Conservation (phyloP, 192 early-diverging fungal species). For the Fimicolochytrium jonesii region DNA sequence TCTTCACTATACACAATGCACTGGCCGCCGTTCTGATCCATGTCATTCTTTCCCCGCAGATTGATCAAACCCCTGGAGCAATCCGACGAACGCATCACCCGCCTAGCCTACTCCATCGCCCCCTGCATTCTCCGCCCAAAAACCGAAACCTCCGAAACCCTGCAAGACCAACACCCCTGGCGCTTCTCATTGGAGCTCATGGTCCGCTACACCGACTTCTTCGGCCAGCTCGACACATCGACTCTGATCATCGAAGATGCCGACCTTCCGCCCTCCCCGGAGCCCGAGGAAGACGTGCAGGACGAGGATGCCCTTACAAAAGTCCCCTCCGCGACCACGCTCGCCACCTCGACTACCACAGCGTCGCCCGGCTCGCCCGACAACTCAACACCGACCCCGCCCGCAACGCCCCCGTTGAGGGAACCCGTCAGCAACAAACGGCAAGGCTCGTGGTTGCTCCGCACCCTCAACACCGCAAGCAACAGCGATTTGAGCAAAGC, state of each 20-base stretch:
- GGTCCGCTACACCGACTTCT: conserved; percentile 21
- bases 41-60: not conserved
- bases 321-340: not conserved
- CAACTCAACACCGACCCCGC: no score
- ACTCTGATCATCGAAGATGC: conserved; percentile 4
- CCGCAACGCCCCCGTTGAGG: conserved; percentile 16
- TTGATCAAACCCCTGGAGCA: conserved; percentile 6
- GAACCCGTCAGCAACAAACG: conserved; percentile 1
- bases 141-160: conserved; percentile 24
- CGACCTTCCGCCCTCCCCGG: conserved; percentile 17
- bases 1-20: not conserved
- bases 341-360: not conserved
- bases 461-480: not conserved
- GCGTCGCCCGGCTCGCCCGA: no score
- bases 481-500: not conserved
- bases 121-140: conserved; percentile 33
- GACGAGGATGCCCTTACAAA: not conserved
- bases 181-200: conserved; percentile 31
- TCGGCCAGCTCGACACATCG: conserved; percentile 12
- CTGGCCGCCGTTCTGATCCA: not conserved
- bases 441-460: conserved; percentile 15
- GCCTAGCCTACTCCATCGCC: conserved; percentile 20
- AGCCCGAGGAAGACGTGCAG: conserved; percentile 12
- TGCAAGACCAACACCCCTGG: conserved; percentile 27
- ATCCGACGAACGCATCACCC: conserved; percentile 17